A percentile compares a stretch with the other conserved stretches of the same genome.
phyloP scores from a whole-genome alignment of 495 filamentous ascomycete species.

The Xylaria longipes region DNA sequence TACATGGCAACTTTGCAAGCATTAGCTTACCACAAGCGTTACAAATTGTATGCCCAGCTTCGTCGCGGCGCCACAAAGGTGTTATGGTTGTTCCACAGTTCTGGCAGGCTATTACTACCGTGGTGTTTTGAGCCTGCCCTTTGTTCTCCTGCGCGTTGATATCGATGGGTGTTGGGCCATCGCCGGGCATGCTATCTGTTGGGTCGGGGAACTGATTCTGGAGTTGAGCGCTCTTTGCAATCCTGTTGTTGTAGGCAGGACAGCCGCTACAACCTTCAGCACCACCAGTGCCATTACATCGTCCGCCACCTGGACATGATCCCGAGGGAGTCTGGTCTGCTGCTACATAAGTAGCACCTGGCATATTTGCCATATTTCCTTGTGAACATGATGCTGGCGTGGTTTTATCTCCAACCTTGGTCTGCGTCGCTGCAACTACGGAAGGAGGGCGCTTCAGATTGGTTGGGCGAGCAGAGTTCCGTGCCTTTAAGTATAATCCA shows the following conservation, averaged over 20 bases:
- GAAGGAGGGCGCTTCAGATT: conserved; percentile 77
- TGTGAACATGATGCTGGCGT: conserved; percentile 43
- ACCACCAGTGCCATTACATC: conserved; percentile 95
- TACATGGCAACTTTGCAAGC: conserved; percentile 1
- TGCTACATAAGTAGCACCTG: conserved; percentile 76
- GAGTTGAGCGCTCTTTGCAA: conserved; percentile 82
- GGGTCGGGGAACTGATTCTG: conserved; percentile 50
- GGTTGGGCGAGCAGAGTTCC: conserved; percentile 86
- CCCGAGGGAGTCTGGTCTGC: conserved; percentile 75
- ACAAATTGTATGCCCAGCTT: conserved; percentile 95
- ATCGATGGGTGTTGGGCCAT: conserved; percentile 50
- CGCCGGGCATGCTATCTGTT: conserved; percentile 40
- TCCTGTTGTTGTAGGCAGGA: conserved; percentile 94
- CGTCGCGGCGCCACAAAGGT: conserved; percentile 93
- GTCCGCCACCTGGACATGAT: conserved; percentile 94
- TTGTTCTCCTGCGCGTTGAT: conserved; percentile 51
- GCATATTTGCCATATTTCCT: conserved; percentile 46
- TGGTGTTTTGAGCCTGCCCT: conserved; percentile 60
- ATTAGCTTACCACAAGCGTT: conserved; percentile 89
- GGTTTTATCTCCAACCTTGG: conserved; percentile 43
- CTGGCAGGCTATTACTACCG: conserved; percentile 89
- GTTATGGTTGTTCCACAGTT: conserved; percentile 98
- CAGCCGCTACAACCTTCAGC: conserved; percentile 96
- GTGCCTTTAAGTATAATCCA: conserved; percentile 90
- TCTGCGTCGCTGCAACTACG: conserved; percentile 47